A percentile compares a stretch with the other conserved stretches of the same genome.
Conservation (phyloP, 1,284 basidiomycete genomes). For the Papiliotrema fonsecae region DNA sequence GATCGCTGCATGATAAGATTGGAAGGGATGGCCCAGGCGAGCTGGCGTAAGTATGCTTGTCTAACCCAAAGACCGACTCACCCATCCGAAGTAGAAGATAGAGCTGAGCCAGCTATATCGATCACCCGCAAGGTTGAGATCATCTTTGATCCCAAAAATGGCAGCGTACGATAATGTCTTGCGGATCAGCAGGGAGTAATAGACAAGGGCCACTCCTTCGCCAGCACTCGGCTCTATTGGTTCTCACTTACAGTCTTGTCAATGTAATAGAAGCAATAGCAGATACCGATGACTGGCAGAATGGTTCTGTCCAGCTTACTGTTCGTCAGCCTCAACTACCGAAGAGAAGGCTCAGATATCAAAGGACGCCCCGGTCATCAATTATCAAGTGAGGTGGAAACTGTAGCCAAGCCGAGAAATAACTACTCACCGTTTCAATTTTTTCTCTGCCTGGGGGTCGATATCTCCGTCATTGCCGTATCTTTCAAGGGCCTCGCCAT, state of each 20-base stretch:
- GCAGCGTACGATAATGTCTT: constrained; percentile 45
- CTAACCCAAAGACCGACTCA: constrained; percentile 12
- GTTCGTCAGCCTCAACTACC: too few species aligned
- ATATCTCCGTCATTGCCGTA: constrained; percentile 38
- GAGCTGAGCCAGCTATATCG: constrained; percentile 45
- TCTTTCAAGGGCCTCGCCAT: constrained; percentile 37
- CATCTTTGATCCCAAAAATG: constrained; percentile 44
- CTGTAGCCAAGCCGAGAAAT: neutral
- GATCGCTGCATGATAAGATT: constrained; percentile 52
- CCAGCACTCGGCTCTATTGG: constrained; percentile 13
- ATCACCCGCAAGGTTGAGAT: constrained; percentile 34
- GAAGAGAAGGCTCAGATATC: too few species aligned
- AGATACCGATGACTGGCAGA: constrained; percentile 36
- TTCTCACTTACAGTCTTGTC: constrained; percentile 2
- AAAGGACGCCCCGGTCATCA: too few species aligned
- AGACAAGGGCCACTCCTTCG: too few species aligned
- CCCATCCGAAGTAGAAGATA: neutral
- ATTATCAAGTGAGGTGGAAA: too few species aligned
- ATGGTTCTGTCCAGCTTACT: constrained; percentile 36
- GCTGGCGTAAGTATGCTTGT: constrained; percentile 54
- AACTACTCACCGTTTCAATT: constrained; percentile 25
- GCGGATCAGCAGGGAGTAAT: too few species aligned
- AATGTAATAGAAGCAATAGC: constrained; percentile 37
- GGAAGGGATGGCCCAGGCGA: constrained; percentile 52
- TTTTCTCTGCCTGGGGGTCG: constrained; percentile 35